Evolutionary conservation across 1,139 yeast genomes (phyloP).

Genomic region (Dujonia santamariae): DNA sequence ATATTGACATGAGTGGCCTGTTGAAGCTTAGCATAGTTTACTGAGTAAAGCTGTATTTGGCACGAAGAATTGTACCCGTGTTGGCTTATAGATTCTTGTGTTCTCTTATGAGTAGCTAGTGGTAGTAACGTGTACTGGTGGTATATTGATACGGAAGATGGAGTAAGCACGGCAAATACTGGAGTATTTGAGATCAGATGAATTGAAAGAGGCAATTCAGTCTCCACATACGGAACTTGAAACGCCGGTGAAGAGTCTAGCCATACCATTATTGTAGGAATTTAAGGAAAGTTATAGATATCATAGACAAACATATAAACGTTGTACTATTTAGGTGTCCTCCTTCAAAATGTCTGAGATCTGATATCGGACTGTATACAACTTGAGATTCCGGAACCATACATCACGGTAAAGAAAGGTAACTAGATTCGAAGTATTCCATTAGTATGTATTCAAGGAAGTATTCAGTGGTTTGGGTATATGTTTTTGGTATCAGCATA

Average conservation of each 20-base stretch:
- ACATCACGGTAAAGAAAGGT: too few relatives aligned
- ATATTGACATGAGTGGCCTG: slow-evolving; percentile 26
- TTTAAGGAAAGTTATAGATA: too few relatives aligned
- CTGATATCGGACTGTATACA: too few relatives aligned
- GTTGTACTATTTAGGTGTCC: too few relatives aligned
- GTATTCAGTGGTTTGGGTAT: too few relatives aligned
- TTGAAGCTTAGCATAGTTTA: slow-evolving; percentile 25
- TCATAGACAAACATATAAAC: too few relatives aligned
- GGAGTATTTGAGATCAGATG: slow-evolving; percentile 33
- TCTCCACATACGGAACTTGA: slow-evolving; percentile 26
- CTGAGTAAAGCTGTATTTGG: slow-evolving; percentile 27
- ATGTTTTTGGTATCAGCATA: too few relatives aligned
- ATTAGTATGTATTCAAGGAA: too few relatives aligned
- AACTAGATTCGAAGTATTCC: too few relatives aligned
- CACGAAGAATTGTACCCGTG: slow-evolving; percentile 31
- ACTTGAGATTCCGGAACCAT: too few relatives aligned
- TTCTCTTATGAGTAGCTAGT: slow-evolving; percentile 29
- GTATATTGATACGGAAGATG: slow-evolving; percentile 23
- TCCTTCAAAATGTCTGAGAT: too few relatives aligned
- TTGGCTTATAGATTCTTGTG: slow-evolving; percentile 26
- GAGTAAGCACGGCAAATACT: slow-evolving; percentile 30
- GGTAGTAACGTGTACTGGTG: slow-evolving; percentile 35
- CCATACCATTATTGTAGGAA: slow-evolving; percentile 42
- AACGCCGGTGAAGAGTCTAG: slow-evolving; percentile 32
- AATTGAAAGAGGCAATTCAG: slow-evolving; percentile 22